Conservation (phyloP, 2,329 filamentous ascomycete species). For the Calonectria hawksworthii region DNA sequence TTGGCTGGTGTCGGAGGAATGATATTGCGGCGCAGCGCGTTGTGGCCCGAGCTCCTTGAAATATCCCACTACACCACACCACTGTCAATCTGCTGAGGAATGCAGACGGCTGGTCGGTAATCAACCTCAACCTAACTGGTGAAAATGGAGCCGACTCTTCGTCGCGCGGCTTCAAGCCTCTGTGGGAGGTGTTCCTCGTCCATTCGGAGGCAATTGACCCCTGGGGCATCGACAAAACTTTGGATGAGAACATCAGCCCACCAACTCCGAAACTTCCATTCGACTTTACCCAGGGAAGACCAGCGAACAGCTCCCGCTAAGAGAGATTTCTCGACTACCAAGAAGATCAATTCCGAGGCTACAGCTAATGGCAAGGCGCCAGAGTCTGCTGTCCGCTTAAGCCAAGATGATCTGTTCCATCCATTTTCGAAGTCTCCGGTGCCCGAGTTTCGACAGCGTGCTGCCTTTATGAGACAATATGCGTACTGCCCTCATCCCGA, state of each 20-base stretch:
- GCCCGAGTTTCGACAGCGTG: constrained; percentile 87
- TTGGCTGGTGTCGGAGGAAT: constrained; percentile 51
- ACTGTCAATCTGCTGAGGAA: constrained; percentile 34
- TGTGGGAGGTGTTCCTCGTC: constrained; percentile 58
- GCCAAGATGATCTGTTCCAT: constrained; percentile 90
- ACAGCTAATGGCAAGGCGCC: constrained; percentile 41
- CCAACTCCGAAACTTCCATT: constrained; percentile 48
- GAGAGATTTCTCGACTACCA: constrained; percentile 50
- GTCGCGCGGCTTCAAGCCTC: constrained; percentile 54
- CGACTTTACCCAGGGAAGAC: constrained; percentile 40
- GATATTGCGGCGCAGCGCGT: constrained; percentile 50
- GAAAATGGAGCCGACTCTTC: constrained; percentile 58
- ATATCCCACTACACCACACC: constrained; percentile 45
- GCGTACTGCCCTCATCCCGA: constrained; percentile 93
- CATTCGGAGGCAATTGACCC: constrained; percentile 48
- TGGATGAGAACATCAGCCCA: constrained; percentile 48
- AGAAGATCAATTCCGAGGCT: constrained; percentile 45
- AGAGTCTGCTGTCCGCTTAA: constrained; percentile 59
- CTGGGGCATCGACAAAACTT: constrained; percentile 38
- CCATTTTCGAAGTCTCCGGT: constrained; percentile 91
- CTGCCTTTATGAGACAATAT: constrained; percentile 92
- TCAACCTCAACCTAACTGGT: constrained; percentile 19
- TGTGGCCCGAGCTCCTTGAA: constrained; percentile 50
- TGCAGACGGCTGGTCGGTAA: constrained; percentile 25
- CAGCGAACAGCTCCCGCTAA: constrained; percentile 34